Evolutionary conservation across 2,329 filamentous ascomycete species (phyloP).

Genomic region (Elsinoe australis): DNA sequence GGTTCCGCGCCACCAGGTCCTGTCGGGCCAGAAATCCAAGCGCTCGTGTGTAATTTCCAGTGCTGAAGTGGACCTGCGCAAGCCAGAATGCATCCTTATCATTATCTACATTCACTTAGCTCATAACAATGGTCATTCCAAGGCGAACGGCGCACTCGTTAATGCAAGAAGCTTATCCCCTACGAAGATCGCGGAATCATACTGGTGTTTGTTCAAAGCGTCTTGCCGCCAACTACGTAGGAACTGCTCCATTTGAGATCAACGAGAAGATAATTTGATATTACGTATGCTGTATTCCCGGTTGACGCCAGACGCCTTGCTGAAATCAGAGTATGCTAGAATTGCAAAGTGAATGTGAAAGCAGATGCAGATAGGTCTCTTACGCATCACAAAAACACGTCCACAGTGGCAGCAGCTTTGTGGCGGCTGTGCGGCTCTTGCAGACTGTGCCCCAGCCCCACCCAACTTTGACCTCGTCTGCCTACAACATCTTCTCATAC

Average conservation of each 20-base stretch:
- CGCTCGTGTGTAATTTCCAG: conserved; percentile 88
- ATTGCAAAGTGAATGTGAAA: background rate
- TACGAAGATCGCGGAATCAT: conserved; percentile 93
- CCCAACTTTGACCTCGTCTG: no score
- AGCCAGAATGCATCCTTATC: conserved; percentile 95
- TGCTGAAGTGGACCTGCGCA: conserved; percentile 94
- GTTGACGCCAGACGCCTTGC: background rate
- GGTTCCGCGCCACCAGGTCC: conserved; percentile 71
- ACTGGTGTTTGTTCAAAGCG: conserved; percentile 89
- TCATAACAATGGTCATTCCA: background rate
- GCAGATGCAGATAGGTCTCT: no score
- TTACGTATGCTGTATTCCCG: no score
- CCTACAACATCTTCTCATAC: no score
- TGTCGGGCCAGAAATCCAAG: conserved; percentile 77
- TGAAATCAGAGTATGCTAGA: background rate
- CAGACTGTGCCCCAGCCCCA: background rate
- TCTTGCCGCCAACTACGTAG: conserved; percentile 92
- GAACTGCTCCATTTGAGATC: conserved; percentile 70
- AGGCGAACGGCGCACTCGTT: conserved; percentile 57
- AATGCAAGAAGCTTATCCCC: conserved; percentile 93
- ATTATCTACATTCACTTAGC: conserved; percentile 53
- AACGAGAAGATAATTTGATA: no score
- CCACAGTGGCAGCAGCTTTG: no score
- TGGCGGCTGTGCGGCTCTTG: background rate
- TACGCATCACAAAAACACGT: no score